phyloP scores from a whole-genome alignment of 257 asterid species.

The Nicotiana otophora region DNA sequence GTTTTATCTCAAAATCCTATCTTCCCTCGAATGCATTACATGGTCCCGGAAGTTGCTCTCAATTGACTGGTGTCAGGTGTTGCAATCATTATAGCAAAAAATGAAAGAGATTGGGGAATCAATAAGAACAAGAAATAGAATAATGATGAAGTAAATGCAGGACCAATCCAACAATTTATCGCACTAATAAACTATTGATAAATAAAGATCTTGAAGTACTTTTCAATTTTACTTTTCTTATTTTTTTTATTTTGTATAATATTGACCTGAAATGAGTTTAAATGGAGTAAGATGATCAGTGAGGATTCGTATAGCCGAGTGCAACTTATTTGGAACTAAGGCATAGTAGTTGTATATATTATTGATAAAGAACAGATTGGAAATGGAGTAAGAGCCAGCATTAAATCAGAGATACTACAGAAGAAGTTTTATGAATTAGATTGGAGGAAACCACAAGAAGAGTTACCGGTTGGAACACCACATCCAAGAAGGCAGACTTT shows the following conservation, averaged over 20 bases:
- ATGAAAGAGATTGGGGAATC: neutral
- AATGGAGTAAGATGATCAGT: too few relatives aligned
- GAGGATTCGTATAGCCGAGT: too few relatives aligned
- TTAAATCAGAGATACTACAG: neutral
- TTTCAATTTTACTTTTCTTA: too few relatives aligned
- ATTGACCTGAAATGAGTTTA: too few relatives aligned
- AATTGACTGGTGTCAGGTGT: neutral
- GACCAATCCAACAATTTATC: neutral
- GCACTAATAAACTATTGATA: neutral
- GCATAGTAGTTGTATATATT: neutral
- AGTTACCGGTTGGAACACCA: conserved; percentile 91
- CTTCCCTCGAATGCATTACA: neutral
- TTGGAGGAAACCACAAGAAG: neutral
- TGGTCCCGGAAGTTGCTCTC: neutral
- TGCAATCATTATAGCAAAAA: neutral
- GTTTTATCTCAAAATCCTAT: neutral
- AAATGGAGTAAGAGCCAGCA: neutral
- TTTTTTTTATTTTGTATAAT: too few relatives aligned
- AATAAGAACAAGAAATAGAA: neutral
- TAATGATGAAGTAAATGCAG: neutral
- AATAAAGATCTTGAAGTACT: neutral
- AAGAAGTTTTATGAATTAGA: neutral
- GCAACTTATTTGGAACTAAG: too few relatives aligned
- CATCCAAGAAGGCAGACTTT: conserved; percentile 95
- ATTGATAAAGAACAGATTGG: neutral